These are phyloP conservation scores for Botrytis elliptica DNA, from an alignment of 2,329 filamentous ascomycete genomes.

Conservation along the genomic window DNA sequence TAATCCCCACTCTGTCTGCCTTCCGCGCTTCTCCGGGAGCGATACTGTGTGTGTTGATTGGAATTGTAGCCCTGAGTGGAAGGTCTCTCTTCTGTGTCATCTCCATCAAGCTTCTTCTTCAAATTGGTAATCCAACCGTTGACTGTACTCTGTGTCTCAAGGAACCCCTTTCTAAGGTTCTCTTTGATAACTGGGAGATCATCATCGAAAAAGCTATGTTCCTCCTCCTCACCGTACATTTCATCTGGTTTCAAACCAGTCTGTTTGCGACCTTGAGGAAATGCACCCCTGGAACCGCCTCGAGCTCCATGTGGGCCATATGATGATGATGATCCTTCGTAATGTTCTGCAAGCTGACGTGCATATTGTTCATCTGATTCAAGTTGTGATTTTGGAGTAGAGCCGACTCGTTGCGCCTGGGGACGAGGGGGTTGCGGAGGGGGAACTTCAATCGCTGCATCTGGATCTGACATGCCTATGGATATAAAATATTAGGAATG, in stretches of 20 bases:
- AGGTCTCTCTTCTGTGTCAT: constrained; percentile 59
- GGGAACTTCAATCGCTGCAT: constrained; percentile 57
- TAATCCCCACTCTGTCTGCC: constrained; percentile 79
- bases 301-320: constrained; percentile 51
- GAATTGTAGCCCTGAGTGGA: constrained; percentile 36
- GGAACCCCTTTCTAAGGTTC: constrained; percentile 89
- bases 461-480: constrained; percentile 75
- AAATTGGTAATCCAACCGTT: constrained; percentile 90
- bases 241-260: constrained; percentile 55
- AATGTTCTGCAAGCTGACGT: constrained; percentile 89
- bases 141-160: constrained; percentile 89
- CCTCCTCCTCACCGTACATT: constrained; percentile 61
- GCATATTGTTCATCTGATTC: constrained; percentile 91
- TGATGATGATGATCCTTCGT: constrained; percentile 56
- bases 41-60: constrained; percentile 34
- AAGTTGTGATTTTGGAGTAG: constrained; percentile 71
- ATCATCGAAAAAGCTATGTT: constrained; percentile 93
- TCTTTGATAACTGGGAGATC: constrained; percentile 91
- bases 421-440: constrained; percentile 82
- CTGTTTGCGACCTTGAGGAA: constrained; percentile 45
- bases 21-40: constrained; percentile 56
- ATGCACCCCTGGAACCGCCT: constrained; percentile 38
- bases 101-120: constrained; percentile 91
- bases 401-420: constrained; percentile 53
- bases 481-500: constrained; percentile 18